phyloP scores from a whole-genome alignment of 2,329 filamentous ascomycete genomes.

The Zymoseptoria brevis region DNA sequence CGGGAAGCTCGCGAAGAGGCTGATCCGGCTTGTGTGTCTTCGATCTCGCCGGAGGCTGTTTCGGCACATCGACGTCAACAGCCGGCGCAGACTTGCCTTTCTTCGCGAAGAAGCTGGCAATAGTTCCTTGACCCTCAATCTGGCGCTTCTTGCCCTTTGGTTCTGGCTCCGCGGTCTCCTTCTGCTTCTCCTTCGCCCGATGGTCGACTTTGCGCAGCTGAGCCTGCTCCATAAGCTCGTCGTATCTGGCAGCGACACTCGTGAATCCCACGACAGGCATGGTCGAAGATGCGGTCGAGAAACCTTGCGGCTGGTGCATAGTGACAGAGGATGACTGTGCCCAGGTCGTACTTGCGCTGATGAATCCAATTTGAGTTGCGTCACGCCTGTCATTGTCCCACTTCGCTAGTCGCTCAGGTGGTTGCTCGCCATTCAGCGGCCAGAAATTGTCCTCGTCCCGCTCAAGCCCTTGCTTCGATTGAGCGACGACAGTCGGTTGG shows the following conservation, averaged over 20 bases:
- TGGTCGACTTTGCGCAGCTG: constrained; percentile 22
- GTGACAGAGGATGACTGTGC: constrained; percentile 16
- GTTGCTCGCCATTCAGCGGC: constrained; percentile 54
- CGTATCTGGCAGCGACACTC: constrained; percentile 33
- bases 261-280: constrained; percentile 24
- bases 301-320: constrained; percentile 20
- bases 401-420: constrained; percentile 25
- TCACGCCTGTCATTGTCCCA: constrained; percentile 29
- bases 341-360: constrained; percentile 13
- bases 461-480: constrained; percentile 41
- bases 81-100: constrained; percentile 3
- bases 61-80: not conserved
- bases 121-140: constrained; percentile 43
- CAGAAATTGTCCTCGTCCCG: constrained; percentile 60
- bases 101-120: constrained; percentile 46
- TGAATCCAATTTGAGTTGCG: constrained; percentile 6
- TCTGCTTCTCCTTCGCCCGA: constrained; percentile 18
- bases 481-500: constrained; percentile 46
- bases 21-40: not conserved
- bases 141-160: constrained; percentile 33
- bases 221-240: constrained; percentile 33
- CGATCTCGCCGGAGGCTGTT: not conserved
- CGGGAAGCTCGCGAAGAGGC: constrained; percentile 30
- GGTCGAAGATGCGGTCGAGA: constrained; percentile 24
- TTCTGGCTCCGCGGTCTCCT: constrained; percentile 10